These are phyloP conservation scores for Williopsis jadinii DNA, from an alignment of 1,139 yeast species.

Conservation along the genomic window DNA sequence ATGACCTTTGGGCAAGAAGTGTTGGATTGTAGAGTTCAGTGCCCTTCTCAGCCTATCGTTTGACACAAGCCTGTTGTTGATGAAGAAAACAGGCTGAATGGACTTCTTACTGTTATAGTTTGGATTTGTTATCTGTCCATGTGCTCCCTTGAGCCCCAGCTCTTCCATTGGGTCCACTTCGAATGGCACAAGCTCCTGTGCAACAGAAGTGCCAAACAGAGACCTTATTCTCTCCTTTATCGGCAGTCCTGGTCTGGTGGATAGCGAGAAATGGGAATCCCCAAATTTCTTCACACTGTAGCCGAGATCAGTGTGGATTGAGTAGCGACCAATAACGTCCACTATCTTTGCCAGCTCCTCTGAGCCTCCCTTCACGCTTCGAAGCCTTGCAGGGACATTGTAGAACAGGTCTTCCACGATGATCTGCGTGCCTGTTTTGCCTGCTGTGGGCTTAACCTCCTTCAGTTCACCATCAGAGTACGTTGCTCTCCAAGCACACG, in stretches of 20 bases:
- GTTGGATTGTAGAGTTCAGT: slow-evolving; percentile 52
- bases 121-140: slow-evolving; percentile 65
- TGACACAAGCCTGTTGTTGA: slow-evolving; percentile 74
- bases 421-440: slow-evolving; percentile 80
- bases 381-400: slow-evolving; percentile 74
- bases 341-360: slow-evolving; percentile 75
- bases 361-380: slow-evolving; percentile 55
- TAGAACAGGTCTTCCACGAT: slow-evolving; percentile 85
- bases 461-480: slow-evolving; percentile 58
- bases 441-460: slow-evolving; percentile 60
- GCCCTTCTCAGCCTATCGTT: slow-evolving; percentile 80
- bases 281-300: slow-evolving; percentile 77
- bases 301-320: slow-evolving; percentile 67
- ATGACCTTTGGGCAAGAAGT: slow-evolving; percentile 72
- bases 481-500: slow-evolving; percentile 62
- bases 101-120: slow-evolving; percentile 66
- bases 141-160: slow-evolving; percentile 42
- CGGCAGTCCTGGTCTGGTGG: slow-evolving; percentile 41
- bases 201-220: slow-evolving; percentile 66
- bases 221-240: slow-evolving; percentile 63
- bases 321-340: slow-evolving; percentile 80
- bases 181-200: slow-evolving; percentile 54
- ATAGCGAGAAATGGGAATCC: slow-evolving; percentile 49
- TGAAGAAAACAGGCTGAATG: slow-evolving; percentile 68
- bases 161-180: slow-evolving; percentile 26